A percentile compares a stretch with the other conserved stretches of the same genome.
These are phyloP conservation scores for Orbilia javanica DNA, from an alignment of 2,329 filamentous ascomycete species.

Conservation along the genomic window DNA sequence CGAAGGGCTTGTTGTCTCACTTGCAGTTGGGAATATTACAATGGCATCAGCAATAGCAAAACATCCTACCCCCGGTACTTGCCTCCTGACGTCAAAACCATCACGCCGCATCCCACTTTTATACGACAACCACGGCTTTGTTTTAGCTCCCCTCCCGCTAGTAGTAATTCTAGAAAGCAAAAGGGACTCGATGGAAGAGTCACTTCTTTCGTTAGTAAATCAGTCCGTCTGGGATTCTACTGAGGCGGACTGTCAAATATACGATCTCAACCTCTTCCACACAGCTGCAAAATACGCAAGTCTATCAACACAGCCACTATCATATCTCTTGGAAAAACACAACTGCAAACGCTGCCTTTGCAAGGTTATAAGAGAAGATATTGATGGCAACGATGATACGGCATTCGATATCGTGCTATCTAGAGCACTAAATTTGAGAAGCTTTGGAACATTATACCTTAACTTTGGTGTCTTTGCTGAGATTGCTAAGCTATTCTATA, in stretches of 20 bases:
- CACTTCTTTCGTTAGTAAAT: not conserved
- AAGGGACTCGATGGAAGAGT: not conserved
- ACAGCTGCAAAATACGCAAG: not conserved
- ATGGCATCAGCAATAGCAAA: not conserved
- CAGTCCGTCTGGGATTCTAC: not conserved
- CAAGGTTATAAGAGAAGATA: not conserved
- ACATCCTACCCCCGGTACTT: not conserved
- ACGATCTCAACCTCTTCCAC: not conserved
- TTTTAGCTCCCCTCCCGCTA: not conserved
- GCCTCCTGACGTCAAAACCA: not conserved
- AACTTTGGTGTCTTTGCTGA: not conserved
- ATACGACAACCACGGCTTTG: not conserved
- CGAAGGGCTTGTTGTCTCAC: not conserved
- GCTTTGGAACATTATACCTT: too few relatives aligned
- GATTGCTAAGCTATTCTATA: not conserved
- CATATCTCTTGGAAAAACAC: not conserved
- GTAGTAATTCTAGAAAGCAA: not conserved
- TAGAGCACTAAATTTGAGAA: not conserved
- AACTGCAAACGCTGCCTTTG: not conserved
- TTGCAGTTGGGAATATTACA: not conserved
- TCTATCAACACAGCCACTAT: not conserved
- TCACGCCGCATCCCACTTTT: not conserved
- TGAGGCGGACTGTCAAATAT: not conserved
- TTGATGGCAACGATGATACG: not conserved
- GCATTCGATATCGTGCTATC: conserved; percentile 2